Percentiles rank a stretch among this genome's conserved stretches.
Evolutionary conservation across 2,329 filamentous ascomycete species (phyloP).

Genomic region (Harringtonia lauricola): DNA sequence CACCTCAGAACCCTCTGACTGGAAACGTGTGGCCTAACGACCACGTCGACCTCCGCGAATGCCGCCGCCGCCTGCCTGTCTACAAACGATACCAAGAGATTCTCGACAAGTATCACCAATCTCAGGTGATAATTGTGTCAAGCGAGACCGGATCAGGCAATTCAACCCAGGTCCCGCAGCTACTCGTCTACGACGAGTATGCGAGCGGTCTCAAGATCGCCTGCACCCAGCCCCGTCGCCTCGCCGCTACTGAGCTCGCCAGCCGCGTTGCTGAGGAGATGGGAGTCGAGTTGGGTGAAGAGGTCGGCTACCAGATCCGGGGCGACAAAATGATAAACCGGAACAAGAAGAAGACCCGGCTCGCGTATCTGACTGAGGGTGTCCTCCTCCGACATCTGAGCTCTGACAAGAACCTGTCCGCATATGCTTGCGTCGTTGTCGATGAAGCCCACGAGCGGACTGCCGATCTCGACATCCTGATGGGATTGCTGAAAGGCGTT

Average conservation of each 20-base stretch:
- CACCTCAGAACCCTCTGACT: not conserved
- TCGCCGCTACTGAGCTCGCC: not conserved
- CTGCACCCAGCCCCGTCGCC: conserved; percentile 1
- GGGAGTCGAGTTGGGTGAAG: not conserved
- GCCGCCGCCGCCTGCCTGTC: not conserved
- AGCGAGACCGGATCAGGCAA: conserved; percentile 1
- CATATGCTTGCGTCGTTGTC: not conserved
- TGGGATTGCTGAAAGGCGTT: not conserved
- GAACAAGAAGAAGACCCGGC: not conserved
- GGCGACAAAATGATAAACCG: not conserved
- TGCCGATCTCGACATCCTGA: not conserved
- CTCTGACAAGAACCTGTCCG: not conserved
- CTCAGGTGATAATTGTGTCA: not conserved
- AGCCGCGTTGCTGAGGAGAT: not conserved
- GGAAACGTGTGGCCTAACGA: not conserved
- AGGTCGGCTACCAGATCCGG: not conserved
- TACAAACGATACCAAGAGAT: not conserved
- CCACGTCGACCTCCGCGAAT: no score
- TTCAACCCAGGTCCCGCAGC: not conserved
- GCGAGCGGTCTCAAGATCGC: not conserved
- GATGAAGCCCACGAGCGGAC: conserved; percentile 1
- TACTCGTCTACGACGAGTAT: not conserved
- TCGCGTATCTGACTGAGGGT: not conserved
- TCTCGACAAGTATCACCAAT: not conserved
- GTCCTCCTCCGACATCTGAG: not conserved